phyloP scores from a whole-genome alignment of 768 basidiomycete genomes.

The Suillus clintonianus region DNA sequence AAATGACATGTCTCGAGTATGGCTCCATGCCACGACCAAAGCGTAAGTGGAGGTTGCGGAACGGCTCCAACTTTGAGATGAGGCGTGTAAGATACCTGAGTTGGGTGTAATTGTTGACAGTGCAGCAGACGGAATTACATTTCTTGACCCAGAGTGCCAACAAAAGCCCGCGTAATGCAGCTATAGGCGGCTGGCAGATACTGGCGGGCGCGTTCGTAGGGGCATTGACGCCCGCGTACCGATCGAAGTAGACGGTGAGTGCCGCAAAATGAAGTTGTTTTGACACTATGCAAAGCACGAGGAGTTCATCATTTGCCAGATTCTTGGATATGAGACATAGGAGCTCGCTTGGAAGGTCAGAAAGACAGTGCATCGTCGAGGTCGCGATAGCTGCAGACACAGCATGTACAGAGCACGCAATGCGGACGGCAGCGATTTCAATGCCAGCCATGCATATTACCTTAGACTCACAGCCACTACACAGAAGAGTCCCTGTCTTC shows the following conservation, averaged over 20 bases:
- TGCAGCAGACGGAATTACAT: conserved; percentile 1
- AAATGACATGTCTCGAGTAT: background rate
- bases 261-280: conserved; percentile 2
- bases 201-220: background rate
- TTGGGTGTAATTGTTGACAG: background rate
- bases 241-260: conserved; percentile 1
- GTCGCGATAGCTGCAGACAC: background rate
- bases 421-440: background rate
- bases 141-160: conserved; percentile 5
- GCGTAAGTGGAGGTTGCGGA: conserved; percentile 1
- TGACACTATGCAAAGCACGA: background rate
- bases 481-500: background rate
- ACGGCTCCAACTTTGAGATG: conserved; percentile 2
- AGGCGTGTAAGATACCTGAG: background rate
- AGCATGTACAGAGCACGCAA: background rate
- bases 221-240: background rate
- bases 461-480: background rate
- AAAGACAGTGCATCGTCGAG: background rate
- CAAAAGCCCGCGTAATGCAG: background rate
- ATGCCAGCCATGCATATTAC: background rate
- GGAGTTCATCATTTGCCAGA: background rate
- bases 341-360: background rate
- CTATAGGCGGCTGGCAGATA: background rate
- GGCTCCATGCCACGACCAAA: conserved; percentile 1
- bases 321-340: conserved; percentile 1